Evolutionary conservation across 1,139 yeast genomes (phyloP), one percentile per base, ranked within the genome.

Genomic region (Saccharomyces hybrid): DNA sequence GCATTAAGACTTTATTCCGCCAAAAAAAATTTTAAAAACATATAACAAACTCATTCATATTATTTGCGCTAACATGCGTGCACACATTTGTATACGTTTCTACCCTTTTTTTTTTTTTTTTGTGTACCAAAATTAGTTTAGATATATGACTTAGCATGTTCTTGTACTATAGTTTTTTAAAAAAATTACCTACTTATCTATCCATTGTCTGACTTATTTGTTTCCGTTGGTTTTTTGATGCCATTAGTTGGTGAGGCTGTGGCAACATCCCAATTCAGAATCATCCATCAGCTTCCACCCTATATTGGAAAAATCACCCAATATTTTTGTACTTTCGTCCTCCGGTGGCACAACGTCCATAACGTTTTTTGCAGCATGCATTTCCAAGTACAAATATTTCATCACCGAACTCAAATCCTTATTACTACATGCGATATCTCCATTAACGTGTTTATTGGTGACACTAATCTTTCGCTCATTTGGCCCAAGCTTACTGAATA

Each of bases 241-340:
- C 23, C 23, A 11, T 38, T 16, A 38, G 44, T 38, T 16, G 2
- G n/a, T 7, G 13, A 9, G 11, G 13, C 26, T 2, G 3, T 52
- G 53, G 49, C 55, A 58, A 70, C 70, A 68, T 9, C 72, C 72
- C 29, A 68, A 53, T 52, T 68, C 72, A n/a, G 65, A 58, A 46
- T 64, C 69, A 50, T 66, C 69, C 1, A 57, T 57, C 31, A 56
- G 55, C 48, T 57, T 57, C 65, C 70, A 68, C 13, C 69, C 70
- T 14, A 59, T 57, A 26, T 60, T 55, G 29, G 62, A 55, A 31
- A 67, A 59, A 19, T 54, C 50, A 9, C 55, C 47, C 44, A 61
- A 48, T 19, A 58, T 49, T 13, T 60, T 55, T 25, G 53, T 52
- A 13, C 8, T 26, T 51, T 48, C n/a, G 9, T 13, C 25, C 27